Evolutionary conservation across 148 eudicot species (phyloP), one percentile per base, ranked within the genome.

Genomic region (Heliosperma pusillum): DNA sequence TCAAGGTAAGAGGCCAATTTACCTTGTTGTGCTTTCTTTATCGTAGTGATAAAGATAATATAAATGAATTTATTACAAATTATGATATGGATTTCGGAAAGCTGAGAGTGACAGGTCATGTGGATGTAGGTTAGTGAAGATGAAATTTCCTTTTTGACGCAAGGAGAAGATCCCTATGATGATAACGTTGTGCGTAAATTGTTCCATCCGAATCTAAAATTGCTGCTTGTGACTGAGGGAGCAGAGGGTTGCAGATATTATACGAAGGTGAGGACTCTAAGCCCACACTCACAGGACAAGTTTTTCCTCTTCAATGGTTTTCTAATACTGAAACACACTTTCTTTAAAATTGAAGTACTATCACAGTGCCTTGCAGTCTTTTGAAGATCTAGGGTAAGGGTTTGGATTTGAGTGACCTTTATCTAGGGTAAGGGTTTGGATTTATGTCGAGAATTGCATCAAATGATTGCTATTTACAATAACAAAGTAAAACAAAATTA

Each of bases 101-200:
- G 73, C 59, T 55, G 69, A 17, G 20, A 69, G 69, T 78, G 70
- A 73, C 77, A n/a, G 36, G 66, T 73, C 25, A 72, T 62, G 70
- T 76, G 58, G 13, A 30, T 70, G 62, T 85, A 95, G 99, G 83
- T 92, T 75, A 96, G 97, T 73, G 97, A 90, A 83, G 97, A 96
- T 66, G 97, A 96, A 88, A 93, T 96, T 72, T 73, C 87, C 36
- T 96, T 95, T 75, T 72, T 96, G 70, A 96, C 99, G 36, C 77
- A 88, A 45, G 99, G 99, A 74, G 97, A 90, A 80, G 97, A 96
- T 83, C 97, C 99, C 11, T 88, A 89, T 73, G 97, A 92, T 71
- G 99, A 95, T 65, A 83, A 80, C 74, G 97, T 96, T 74, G 99
- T 96, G 70, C 91, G 97, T 50, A 96, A 90, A 77, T 83, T 96